A percentile compares a stretch with the other conserved stretches of the same genome.
These are phyloP conservation scores for Coemansia sp. DNA, from an alignment of 192 early-diverging fungal species.

Conservation along the genomic window DNA sequence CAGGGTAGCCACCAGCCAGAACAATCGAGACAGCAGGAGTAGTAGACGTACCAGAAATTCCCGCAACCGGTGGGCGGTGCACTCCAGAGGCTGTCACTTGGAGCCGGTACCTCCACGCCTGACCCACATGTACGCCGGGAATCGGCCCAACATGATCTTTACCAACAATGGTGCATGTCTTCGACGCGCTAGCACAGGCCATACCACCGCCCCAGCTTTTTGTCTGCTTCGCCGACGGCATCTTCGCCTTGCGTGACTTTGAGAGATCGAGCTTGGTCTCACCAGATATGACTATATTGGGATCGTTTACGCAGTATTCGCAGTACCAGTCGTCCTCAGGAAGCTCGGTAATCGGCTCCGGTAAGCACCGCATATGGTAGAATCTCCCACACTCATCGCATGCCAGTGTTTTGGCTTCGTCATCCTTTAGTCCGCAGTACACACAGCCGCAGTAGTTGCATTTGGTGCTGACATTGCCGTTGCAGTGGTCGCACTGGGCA, in stretches of 20 bases:
- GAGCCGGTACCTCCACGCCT: conserved; percentile 59
- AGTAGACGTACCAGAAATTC: conserved; percentile 60
- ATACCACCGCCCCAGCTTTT: conserved; percentile 63
- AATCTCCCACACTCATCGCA: conserved; percentile 65
- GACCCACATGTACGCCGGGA: conserved; percentile 62
- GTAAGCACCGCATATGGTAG: conserved; percentile 60
- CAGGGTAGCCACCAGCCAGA: conserved; percentile 64
- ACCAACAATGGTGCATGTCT: conserved; percentile 47
- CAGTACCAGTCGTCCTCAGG: conserved; percentile 61
- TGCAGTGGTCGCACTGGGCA: conserved; percentile 42
- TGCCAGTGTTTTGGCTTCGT: conserved; percentile 58
- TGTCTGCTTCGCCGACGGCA: conserved; percentile 59
- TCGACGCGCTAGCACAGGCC: conserved; percentile 54
- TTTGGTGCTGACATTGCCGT: conserved; percentile 16
- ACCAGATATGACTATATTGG: conserved; percentile 40
- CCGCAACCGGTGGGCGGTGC: conserved; percentile 65
- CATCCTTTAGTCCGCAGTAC: conserved; percentile 58
- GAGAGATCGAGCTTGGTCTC: conserved; percentile 51
- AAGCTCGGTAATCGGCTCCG: conserved; percentile 34
- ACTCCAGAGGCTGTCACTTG: conserved; percentile 57
- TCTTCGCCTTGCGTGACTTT: conserved; percentile 50
- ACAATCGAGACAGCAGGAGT: conserved; percentile 64
- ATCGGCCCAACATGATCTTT: conserved; percentile 58
- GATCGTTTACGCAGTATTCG: conserved; percentile 55
- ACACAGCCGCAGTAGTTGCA: conserved; percentile 60